These are phyloP conservation scores for Mycena sp. DNA, from an alignment of 1,284 basidiomycete species.

Conservation along the genomic window DNA sequence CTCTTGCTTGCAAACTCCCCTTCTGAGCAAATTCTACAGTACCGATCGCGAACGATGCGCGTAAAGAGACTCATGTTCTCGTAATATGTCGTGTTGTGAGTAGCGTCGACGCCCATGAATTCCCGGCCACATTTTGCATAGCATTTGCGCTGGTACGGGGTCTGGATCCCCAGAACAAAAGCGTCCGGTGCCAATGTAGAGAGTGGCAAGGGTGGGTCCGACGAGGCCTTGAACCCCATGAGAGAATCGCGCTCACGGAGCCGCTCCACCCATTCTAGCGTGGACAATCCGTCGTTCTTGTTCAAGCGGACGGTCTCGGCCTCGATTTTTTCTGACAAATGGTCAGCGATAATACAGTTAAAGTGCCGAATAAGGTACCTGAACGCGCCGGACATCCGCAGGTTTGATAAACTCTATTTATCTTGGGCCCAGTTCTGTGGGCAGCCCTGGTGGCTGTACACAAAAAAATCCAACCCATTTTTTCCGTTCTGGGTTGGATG, in stretches of 20 bases:
- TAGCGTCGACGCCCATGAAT: slow-evolving; percentile 30
- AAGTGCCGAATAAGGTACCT: not conserved
- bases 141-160: slow-evolving; percentile 22
- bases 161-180: slow-evolving; percentile 32
- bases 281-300: slow-evolving; percentile 26
- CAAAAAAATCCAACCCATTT: too few relatives aligned
- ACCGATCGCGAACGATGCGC: slow-evolving; percentile 29
- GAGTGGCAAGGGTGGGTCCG: slow-evolving; percentile 6
- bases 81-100: slow-evolving; percentile 33
- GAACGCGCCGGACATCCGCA: slow-evolving; percentile 14
- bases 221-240: slow-evolving; percentile 22
- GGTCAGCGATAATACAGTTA: not conserved
- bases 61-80: slow-evolving; percentile 29
- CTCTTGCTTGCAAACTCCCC: not conserved
- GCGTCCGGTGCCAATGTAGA: slow-evolving; percentile 8
- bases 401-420: slow-evolving; percentile 9
- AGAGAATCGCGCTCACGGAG: slow-evolving; percentile 10
- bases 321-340: slow-evolving; percentile 25
- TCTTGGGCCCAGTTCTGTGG: too few relatives aligned
- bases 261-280: slow-evolving; percentile 21
- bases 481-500: too few relatives aligned
- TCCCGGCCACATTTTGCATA: slow-evolving; percentile 18
- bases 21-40: too few relatives aligned
- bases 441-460: too few relatives aligned
- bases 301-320: slow-evolving; percentile 25